Evolutionary conservation across 305 asterid species (phyloP), one percentile per base, ranked within the genome.

Genomic region (Fraxinus sp.): DNA sequence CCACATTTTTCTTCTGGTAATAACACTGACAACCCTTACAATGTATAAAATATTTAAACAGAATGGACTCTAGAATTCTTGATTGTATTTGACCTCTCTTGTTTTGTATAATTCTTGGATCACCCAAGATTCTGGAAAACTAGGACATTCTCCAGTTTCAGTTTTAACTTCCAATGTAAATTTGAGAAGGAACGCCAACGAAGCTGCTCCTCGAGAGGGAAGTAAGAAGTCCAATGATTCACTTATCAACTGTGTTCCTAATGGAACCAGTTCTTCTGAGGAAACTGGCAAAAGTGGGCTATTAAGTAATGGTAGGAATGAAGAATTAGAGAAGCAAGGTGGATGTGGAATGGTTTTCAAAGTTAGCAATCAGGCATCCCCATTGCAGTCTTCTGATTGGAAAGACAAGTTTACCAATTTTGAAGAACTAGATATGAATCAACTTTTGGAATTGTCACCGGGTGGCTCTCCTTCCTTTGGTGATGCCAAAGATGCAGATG

Each of bases 401-500:
- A 62, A 57, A 37, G 57, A 35, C 20, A 62, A 36, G 49, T 18
- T 32, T 10, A 81, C 83, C 82, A 22, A 85, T 30, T 80, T 73
- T 22, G 71, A 62, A 36, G 97, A 87, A 83, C 77, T 81, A 32
- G 91, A 90, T 77, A 84, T 86, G 84, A 90, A 90, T 81, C 91
- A 86, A 62, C 89, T 82, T 75, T 87, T 89, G 18, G 87, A 87
- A 80, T 76, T 89, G 71, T 88, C 92, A 16, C 93, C 93, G 3
- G 91, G 88, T 35, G 89, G 94, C 81, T 90, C 93, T 49, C 92
- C 91, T 68, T 91, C 96, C 59, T 80, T 84, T 81, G 84, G 84
- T 79, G 71, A 81, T 77, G 81, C 83, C 68, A 89, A 87, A 84
- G 85, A 43, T 22, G 78, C 80, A 9, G 85, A 75, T 81, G 74